Percentiles rank a stretch among this genome's conserved stretches.
Conservation (phyloP, 2,329 filamentous ascomycete genomes). For the Dactylella cylindrospora region DNA sequence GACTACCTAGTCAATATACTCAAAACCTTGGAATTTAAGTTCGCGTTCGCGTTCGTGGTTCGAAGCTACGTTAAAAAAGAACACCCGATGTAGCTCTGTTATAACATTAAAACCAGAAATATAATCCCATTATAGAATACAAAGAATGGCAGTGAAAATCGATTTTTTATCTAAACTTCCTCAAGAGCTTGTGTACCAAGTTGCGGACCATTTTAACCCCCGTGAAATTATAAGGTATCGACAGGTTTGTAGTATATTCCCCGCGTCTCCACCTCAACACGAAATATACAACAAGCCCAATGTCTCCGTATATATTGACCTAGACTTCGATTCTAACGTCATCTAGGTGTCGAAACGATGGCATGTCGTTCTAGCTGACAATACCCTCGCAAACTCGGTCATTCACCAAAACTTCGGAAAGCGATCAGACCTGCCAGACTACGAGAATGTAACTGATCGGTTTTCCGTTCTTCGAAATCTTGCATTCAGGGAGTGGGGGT, state of each 20-base stretch:
- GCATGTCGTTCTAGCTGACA: not conserved
- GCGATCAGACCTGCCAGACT: not conserved
- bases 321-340: too few species aligned
- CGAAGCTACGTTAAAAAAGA: too few species aligned
- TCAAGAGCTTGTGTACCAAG: slow-evolving; percentile 6
- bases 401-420: not conserved
- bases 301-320: too few species aligned
- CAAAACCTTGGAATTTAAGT: too few species aligned
- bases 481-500: slow-evolving; percentile 1
- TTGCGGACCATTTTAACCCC: not conserved
- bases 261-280: not conserved
- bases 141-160: too few species aligned
- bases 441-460: not conserved
- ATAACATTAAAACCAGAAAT: too few species aligned
- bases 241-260: too few species aligned
- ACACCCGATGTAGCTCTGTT: too few species aligned
- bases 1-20: too few species aligned
- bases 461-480: slow-evolving; percentile 13
- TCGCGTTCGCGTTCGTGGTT: too few species aligned
- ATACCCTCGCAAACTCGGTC: not conserved
- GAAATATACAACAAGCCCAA: slow-evolving; percentile 3
- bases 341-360: slow-evolving; percentile 9
- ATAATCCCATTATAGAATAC: too few species aligned
- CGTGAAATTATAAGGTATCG: not conserved
- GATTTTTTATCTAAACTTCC: slow-evolving; percentile 2